A percentile compares a stretch with the other conserved stretches of the same genome.
Evolutionary conservation across 2,329 filamentous ascomycete species (phyloP).

Genomic region (Aspergillus fijiensis): DNA sequence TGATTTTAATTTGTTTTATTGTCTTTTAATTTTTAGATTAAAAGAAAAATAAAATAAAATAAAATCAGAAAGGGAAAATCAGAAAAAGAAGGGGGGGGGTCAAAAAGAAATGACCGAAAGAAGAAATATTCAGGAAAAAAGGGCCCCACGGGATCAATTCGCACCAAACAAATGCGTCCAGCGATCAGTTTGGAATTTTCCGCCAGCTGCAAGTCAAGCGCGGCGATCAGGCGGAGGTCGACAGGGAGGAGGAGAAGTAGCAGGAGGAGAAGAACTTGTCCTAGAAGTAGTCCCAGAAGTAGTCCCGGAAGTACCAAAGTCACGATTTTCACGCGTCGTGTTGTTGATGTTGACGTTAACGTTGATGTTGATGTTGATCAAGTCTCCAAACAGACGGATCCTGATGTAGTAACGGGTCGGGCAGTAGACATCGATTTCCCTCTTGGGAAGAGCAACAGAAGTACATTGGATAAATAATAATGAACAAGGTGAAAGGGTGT

Average conservation of each 20-base stretch:
- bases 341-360: background rate
- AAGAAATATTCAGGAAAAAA: constrained; percentile 8
- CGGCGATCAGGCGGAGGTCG: constrained; percentile 26
- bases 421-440: background rate
- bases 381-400: background rate
- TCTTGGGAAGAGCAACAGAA: background rate
- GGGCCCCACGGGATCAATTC: constrained; percentile 11
- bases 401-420: too few relatives aligned
- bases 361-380: background rate
- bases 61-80: constrained; percentile 8
- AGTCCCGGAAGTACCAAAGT: background rate
- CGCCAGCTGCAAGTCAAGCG: constrained; percentile 20
- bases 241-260: constrained; percentile 15
- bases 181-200: constrained; percentile 15
- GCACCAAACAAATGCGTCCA: constrained; percentile 18
- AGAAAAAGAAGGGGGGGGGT: constrained; percentile 7
- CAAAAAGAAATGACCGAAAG: constrained; percentile 7
- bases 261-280: background rate
- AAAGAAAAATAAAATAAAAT: constrained; percentile 7
- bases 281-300: background rate
- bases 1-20: constrained; percentile 13
- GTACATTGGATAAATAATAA: background rate
- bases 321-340: background rate
- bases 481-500: background rate
- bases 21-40: constrained; percentile 6